Base-by-base conservation (phyloP, 345 rosid genomes). In the Sisymbrium altissimum region DNA sequence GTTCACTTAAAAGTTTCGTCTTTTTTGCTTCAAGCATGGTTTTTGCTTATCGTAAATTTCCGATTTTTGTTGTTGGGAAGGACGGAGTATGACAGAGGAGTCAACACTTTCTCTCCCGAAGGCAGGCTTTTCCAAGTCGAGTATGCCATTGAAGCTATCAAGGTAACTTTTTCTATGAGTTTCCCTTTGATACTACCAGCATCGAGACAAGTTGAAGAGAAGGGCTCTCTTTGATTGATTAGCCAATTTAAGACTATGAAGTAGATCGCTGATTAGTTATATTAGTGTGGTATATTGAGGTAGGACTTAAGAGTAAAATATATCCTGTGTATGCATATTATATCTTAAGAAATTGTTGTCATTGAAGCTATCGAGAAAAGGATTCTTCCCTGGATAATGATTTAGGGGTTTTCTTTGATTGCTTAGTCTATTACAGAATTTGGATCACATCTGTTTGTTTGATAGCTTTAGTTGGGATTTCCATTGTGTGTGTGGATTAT, bases 41-140 rank as follows among this genome's bases (percentile, higher is more conserved):
- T 35, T 56, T 14, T 46, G 6, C 17, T 56, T 21, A 57, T 33
- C 55, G 32, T 75, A 19, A 27, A 23, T 68, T 32, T 33, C 33
- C 33, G 57, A 33, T 43, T 75, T 27, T 58, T 9, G 56, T 25
- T 73, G 9, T 68, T 9, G 46, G 7, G 7, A 71, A 95, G 99
- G 89, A 95, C 97, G 12, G 99, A 95, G 93, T 95, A 95, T 78
- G 99, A 95, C 70, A 85, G 99, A 82, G 97, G 99, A 72, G 99
- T 95, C 38, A 95, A 95, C 87, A 95, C 99, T 54, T 95, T 95
- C 76, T 95, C 99, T 70, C 97, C 99, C 0, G 97, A 95, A 81
- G 99, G 99, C 12, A 76, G 99, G 73, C 78, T 95, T 52, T 92
- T 95, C 80, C 99, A 95, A 75, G 99, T 95, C 8, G 99, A 95